Percentiles rank a stretch among this genome's conserved stretches.
Evolutionary conservation across 305 asterid species (phyloP).

Genomic region (Andrographis paniculata): DNA sequence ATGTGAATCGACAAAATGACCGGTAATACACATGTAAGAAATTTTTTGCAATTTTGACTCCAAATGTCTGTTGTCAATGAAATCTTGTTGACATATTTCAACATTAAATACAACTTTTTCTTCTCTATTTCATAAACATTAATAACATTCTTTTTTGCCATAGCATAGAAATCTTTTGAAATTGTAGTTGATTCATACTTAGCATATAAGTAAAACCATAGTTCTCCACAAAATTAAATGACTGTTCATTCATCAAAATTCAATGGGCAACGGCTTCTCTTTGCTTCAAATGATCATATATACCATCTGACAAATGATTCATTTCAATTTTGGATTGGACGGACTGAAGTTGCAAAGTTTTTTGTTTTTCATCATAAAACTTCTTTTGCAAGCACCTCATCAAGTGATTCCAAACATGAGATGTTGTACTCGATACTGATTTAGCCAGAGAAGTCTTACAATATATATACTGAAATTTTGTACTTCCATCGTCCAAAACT

Average conservation of each 20-base stretch:
- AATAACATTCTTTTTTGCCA: constrained; percentile 7
- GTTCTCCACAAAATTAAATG: constrained; percentile 6
- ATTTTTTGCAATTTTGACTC: constrained; percentile 12
- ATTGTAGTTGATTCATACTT: background rate
- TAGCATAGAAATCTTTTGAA: constrained; percentile 9
- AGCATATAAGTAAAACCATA: background rate
- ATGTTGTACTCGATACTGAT: background rate
- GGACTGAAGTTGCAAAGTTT: too few relatives aligned
- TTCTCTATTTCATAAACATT: background rate
- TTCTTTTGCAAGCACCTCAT: too few relatives aligned
- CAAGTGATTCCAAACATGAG: background rate
- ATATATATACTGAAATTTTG: background rate
- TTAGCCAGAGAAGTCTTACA: background rate
- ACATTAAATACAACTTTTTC: too few relatives aligned
- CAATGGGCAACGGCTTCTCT: constrained; percentile 8
- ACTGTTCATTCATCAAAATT: constrained; percentile 12
- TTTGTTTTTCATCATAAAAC: too few relatives aligned
- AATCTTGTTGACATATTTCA: constrained; percentile 2
- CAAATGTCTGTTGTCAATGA: constrained; percentile 8
- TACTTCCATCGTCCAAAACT: background rate
- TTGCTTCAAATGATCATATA: constrained; percentile 13
- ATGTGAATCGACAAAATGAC: constrained; percentile 14
- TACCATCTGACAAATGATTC: too few relatives aligned
- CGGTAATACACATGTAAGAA: constrained; percentile 6
- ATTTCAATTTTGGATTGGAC: too few relatives aligned